Evolutionary conservation across 129 eudicot genomes (phyloP), one percentile per base, ranked within the genome.

Genomic region (Helianthus annuus): DNA sequence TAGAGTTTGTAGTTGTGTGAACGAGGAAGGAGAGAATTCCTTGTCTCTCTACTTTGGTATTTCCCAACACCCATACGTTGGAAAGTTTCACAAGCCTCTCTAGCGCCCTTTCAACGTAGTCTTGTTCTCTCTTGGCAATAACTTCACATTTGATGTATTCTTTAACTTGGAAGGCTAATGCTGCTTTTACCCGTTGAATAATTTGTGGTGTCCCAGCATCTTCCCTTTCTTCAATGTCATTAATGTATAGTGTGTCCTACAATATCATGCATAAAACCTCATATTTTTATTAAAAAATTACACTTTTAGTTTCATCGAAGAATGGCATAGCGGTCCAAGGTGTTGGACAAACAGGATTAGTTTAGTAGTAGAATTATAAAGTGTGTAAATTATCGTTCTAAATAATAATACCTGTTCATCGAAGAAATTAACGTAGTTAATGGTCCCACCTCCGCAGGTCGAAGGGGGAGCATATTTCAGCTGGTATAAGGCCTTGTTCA

Each of bases 361-460:
- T 2, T 9, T 46, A 46, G 51, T 46, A 10, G 12, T 46, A 46
- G 10, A 46, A 46, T 11, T 0, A 46, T n/a, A 46, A n/a, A 46
- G 17, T 16, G 22, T 19, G 4, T 7, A 8, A 42, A 9, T 42
- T 42, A 9, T 42, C 46, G 10, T 54, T 54, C 27, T 16, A 54
- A 16, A 7, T 29, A 29, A 29, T 29, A n/a, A 29, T 78, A 75
- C 97, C 82, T 84, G 61, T 64, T 88, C 95, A 67, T 61, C 57
- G 64, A 66, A 89, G 71, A 75, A 73, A 59, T 87, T 92, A 65
- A 92, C 98, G 74, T 32, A 92, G 73, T 76, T 45, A 69, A 92
- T 95, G 11, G 95, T 89, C 8, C 98, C 98, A 17, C 98, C 98
- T 10, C 98, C 98, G 76, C 98, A 85, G 19, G 95, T 92, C 0